These are phyloP conservation scores for Metroxylon sagu DNA, from an alignment of 176 grass and related monocot genomes.

Conservation along the genomic window DNA sequence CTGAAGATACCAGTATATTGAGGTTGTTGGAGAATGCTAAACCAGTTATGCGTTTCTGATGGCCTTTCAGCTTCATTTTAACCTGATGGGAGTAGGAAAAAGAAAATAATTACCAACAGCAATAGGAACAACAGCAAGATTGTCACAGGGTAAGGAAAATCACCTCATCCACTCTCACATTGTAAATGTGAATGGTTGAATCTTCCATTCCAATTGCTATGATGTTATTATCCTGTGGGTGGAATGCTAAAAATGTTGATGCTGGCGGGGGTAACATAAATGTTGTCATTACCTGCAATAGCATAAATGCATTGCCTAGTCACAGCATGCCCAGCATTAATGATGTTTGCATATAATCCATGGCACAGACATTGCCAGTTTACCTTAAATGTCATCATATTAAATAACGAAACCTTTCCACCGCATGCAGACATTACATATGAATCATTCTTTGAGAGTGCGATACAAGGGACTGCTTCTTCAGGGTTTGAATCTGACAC, in stretches of 20 bases:
- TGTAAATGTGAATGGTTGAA: slow-evolving; percentile 99
- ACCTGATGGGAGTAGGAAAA: slow-evolving; percentile 28
- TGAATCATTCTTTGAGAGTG: slow-evolving; percentile 96
- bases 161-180: slow-evolving; percentile 98
- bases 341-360: not conserved
- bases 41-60: slow-evolving; percentile 89
- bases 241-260: slow-evolving; percentile 93
- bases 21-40: slow-evolving; percentile 77
- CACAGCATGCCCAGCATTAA: too few species aligned
- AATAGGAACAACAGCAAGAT: slow-evolving; percentile 18
- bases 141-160: not conserved
- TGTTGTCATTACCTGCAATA: slow-evolving; percentile 84
- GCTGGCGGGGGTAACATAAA: slow-evolving; percentile 89
- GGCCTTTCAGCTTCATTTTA: slow-evolving; percentile 85
- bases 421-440: slow-evolving; percentile 99
- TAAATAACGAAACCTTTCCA: slow-evolving; percentile 97
- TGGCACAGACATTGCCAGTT: slow-evolving; percentile 18
- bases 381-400: slow-evolving; percentile 99
- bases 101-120: slow-evolving; percentile 20
- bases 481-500: slow-evolving; percentile 50
- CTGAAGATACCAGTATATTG: slow-evolving; percentile 87
- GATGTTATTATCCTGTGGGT: slow-evolving; percentile 97
- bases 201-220: slow-evolving; percentile 99
- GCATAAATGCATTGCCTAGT: slow-evolving; percentile 1
- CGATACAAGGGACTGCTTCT: slow-evolving; percentile 82